phyloP scores from a whole-genome alignment of 192 early-diverging fungal species.

The Gonapodya sp. region DNA sequence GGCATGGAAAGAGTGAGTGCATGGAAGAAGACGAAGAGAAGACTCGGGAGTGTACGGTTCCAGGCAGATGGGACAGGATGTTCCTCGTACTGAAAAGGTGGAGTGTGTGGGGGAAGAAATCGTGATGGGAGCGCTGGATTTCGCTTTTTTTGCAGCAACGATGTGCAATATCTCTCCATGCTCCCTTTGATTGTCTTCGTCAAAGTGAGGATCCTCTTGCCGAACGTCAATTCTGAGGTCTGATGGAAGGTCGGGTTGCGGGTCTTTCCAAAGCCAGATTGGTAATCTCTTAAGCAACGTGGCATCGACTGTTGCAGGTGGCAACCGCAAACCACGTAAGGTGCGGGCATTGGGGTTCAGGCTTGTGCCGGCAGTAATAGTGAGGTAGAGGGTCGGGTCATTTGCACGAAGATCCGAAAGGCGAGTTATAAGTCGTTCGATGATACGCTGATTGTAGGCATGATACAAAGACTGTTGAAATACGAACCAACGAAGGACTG shows the following conservation, averaged over 20 bases:
- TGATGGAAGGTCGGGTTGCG: background rate
- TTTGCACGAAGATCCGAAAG: background rate
- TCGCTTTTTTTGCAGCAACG: background rate
- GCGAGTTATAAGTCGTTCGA: background rate
- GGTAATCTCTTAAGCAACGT: background rate
- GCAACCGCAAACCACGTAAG: background rate
- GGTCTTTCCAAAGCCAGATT: background rate
- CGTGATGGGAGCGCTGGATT: background rate
- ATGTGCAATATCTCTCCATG: background rate
- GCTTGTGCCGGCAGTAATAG: background rate
- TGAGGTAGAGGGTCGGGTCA: background rate
- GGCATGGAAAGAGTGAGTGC: conserved; percentile 39
- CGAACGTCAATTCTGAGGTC: background rate
- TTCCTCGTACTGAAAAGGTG: too few species aligned
- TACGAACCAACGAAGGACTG: too few species aligned
- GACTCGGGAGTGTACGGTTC: conserved; percentile 13
- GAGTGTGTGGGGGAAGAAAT: too few species aligned
- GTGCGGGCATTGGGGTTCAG: background rate
- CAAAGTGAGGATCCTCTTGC: background rate
- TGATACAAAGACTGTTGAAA: too few species aligned
- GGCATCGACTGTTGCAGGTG: background rate
- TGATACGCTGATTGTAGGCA: background rate
- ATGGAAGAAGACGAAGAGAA: conserved; percentile 30
- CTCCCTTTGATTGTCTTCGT: background rate
- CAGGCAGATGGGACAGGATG: conserved; percentile 4